phyloP scores from a whole-genome alignment of 352 stramenopile genomes.

The Thraustochytrium sp. region DNA sequence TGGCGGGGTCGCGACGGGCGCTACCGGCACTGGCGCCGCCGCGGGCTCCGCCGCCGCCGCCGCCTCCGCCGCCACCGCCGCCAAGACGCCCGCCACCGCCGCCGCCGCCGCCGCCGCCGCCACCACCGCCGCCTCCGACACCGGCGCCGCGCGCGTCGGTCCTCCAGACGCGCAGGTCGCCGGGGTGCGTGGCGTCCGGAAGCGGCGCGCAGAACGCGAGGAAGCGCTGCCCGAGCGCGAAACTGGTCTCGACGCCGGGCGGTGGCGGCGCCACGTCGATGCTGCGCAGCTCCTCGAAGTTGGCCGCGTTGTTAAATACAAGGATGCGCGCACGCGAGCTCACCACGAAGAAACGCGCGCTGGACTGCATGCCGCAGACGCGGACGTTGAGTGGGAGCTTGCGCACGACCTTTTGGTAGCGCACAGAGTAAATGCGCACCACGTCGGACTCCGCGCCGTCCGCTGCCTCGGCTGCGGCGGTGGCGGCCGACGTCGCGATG shows the following conservation, averaged over 20 bases:
- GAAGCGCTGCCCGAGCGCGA: slow-evolving; percentile 46
- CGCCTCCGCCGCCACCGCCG: too few relatives aligned
- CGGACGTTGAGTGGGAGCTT: background rate
- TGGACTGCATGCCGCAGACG: slow-evolving; percentile 4
- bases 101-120: background rate
- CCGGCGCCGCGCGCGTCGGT: background rate
- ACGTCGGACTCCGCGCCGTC: background rate
- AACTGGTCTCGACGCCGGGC: background rate
- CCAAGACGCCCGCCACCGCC: too few relatives aligned
- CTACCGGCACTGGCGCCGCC: background rate
- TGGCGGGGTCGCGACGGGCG: too few relatives aligned
- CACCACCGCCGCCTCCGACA: background rate
- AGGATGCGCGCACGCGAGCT: background rate
- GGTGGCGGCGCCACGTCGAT: background rate
- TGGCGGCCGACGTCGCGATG: too few relatives aligned
- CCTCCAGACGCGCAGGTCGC: background rate
- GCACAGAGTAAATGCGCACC: slow-evolving; percentile 20
- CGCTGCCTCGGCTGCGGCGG: too few relatives aligned
- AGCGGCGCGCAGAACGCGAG: slow-evolving; percentile 13
- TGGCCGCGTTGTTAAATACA: background rate
- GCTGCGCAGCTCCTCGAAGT: background rate
- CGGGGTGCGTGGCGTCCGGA: background rate
- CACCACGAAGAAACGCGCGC: background rate
- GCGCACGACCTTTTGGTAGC: slow-evolving; percentile 13
- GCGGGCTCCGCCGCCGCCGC: background rate